These are phyloP conservation scores for Elsinoe fawcettii DNA, from an alignment of 2,329 filamentous ascomycete species.

Conservation along the genomic window DNA sequence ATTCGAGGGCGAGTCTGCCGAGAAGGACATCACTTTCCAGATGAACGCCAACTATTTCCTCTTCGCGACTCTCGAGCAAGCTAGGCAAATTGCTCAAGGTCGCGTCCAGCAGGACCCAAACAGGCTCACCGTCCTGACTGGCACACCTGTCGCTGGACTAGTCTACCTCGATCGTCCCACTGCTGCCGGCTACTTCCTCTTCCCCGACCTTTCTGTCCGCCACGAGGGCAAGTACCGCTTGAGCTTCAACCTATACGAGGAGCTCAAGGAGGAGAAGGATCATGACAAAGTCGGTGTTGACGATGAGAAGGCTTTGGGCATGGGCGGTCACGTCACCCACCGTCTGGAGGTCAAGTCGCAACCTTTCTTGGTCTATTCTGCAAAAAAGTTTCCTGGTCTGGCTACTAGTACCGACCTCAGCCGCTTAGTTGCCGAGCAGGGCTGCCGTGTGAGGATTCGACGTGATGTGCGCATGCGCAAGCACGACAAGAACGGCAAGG, in stretches of 20 bases:
- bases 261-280: conserved; percentile 78
- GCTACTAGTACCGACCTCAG: conserved; percentile 83
- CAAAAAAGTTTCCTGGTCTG: conserved; percentile 96
- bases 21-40: conserved; percentile 62
- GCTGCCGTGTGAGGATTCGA: conserved; percentile 89
- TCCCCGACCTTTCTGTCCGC: conserved; percentile 89
- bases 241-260: conserved; percentile 87
- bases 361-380: conserved; percentile 84
- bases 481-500: conserved; percentile 61
- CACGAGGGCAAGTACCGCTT: conserved; percentile 92
- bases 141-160: conserved; percentile 90
- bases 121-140: conserved; percentile 77
- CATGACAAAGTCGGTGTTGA: conserved; percentile 49
- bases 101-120: conserved; percentile 59
- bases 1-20: conserved; percentile 55
- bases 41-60: conserved; percentile 98
- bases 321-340: conserved; percentile 63
- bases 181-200: conserved; percentile 86
- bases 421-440: conserved; percentile 88
- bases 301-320: conserved; percentile 31
- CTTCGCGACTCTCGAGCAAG: conserved; percentile 82
- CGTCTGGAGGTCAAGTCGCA: conserved; percentile 82
- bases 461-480: conserved; percentile 90
- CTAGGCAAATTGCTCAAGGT: conserved; percentile 73
- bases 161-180: conserved; percentile 84